Percentiles rank a stretch among this genome's conserved stretches.
Evolutionary conservation across 164 flowering plant genomes (phyloP).

Genomic region (Chloranthus sessilifolius): DNA sequence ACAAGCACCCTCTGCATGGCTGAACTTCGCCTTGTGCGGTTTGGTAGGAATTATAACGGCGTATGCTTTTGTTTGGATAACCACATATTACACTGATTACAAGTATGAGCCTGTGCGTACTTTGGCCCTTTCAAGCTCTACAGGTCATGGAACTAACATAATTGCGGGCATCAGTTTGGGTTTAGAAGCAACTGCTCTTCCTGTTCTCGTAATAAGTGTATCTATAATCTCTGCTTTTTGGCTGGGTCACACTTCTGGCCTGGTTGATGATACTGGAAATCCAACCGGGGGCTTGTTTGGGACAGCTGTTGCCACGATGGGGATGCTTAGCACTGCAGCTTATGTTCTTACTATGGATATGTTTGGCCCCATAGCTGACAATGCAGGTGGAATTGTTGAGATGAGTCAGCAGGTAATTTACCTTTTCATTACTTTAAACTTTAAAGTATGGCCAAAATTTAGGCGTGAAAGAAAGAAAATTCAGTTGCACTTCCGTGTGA

Average conservation of each 20-base stretch:
- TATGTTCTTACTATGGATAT: slow-evolving; percentile 99
- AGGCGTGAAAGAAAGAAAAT: too few relatives aligned
- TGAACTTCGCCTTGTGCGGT: slow-evolving; percentile 92
- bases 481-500: too few relatives aligned
- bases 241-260: slow-evolving; percentile 93
- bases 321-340: slow-evolving; percentile 99
- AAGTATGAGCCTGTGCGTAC: slow-evolving; percentile 96
- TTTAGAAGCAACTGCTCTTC: slow-evolving; percentile 96
- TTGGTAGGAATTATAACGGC: slow-evolving; percentile 95
- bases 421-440: too few relatives aligned
- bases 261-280: slow-evolving; percentile 81
- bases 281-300: slow-evolving; percentile 98
- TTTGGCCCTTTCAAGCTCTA: slow-evolving; percentile 88
- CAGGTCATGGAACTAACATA: slow-evolving; percentile 98
- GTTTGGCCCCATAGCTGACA: slow-evolving; percentile 99
- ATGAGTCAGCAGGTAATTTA: slow-evolving; percentile 99
- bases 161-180: slow-evolving; percentile 98
- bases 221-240: slow-evolving; percentile 85
- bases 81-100: slow-evolving; percentile 94
- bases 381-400: slow-evolving; percentile 99
- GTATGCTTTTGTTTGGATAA: slow-evolving; percentile 86
- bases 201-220: slow-evolving; percentile 88
- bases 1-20: slow-evolving; percentile 97
- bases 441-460: too few relatives aligned
- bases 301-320: slow-evolving; percentile 99